Conservation (phyloP, 139 green algal genomes). For the Ettlia oleoabundans region DNA sequence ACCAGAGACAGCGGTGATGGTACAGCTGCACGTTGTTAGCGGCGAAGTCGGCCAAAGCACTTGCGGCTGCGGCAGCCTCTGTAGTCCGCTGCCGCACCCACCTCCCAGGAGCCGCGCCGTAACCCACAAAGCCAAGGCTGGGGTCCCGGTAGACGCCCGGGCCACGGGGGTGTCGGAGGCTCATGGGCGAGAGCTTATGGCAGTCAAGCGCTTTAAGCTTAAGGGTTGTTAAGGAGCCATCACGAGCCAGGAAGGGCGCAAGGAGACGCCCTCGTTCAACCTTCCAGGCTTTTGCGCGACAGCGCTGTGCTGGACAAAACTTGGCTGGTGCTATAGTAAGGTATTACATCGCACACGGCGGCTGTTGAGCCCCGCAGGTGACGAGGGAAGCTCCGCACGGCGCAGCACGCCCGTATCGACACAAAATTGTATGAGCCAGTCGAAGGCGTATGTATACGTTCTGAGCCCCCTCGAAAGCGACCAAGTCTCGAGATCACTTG, state of each 20-base stretch:
- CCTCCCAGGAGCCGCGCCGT: not conserved
- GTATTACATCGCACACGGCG: no score
- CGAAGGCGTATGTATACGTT: no score
- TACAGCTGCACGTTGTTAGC: no score
- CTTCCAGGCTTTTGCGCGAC: not conserved
- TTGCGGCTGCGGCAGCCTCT: not conserved
- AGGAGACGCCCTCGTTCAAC: not conserved
- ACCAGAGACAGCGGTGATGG: not conserved
- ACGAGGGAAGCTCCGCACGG: no score
- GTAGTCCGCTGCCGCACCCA: not conserved
- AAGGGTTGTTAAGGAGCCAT: not conserved
- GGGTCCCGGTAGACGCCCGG: conserved; percentile 8
- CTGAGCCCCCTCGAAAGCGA: no score
- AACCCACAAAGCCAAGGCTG: conserved; percentile 13
- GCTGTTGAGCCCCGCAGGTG: no score
- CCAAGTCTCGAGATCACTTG: no score
- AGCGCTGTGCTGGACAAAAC: no score
- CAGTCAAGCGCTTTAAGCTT: not conserved
- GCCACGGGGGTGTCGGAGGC: conserved; percentile 2
- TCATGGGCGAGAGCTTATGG: not conserved
- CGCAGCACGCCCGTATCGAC: no score
- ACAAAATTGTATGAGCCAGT: no score
- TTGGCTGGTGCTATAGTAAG: no score
- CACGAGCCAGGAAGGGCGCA: no score
- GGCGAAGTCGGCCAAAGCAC: not conserved